Evolutionary conservation across 2,329 filamentous ascomycete genomes (phyloP), one percentile per base, ranked within the genome.

Genomic region (Colletotrichum sp.): DNA sequence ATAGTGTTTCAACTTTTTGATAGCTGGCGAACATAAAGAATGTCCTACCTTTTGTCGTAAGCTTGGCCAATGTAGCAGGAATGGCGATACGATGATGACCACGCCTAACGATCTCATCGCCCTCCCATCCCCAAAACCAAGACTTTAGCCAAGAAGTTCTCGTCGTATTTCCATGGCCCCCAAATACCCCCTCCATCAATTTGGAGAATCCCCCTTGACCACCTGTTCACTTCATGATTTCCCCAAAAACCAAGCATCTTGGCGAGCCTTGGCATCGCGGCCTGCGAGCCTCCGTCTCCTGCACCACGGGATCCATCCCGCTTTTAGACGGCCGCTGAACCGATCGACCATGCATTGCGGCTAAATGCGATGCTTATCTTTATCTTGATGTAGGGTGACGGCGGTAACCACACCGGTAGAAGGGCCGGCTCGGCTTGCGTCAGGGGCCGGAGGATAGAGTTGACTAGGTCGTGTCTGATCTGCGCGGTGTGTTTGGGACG

Each of bases 221-320:
- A 7, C n/a, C 66, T 21, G 43, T 48, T 48, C 52, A 39, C 24
- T 39, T 68, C 30, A 30, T 10, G 48, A 9, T 18, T 63, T 63
- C 18, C 32, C 32, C 57, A 26, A 68, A 72, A 59, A 30, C 74
- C 64, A 73, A 75, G 74, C 70, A 75, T 65, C 74, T 75, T 73
- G 74, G 74, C 74, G 14, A 4, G 34, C 8, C 70, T 75, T 73
- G 74, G 74, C 74, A 75, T 61, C 32, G 59, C 70, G 70, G 74
- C n/a, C 36, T 60, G 14, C 65, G 9, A 73, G 24, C 57, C 59
- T 73, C 74, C 70, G 48, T 30, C 34, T 32, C 63, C 64, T 48
- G 64, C 24, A 39, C n/a, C 9, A 34, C 64, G 68, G 48, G 59
- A 65, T 26, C 55, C 34, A 65, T 36, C 61, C 43, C 18, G 24